phyloP scores from a whole-genome alignment of 257 asterid species.

The Jacaranda mimosifolia region DNA sequence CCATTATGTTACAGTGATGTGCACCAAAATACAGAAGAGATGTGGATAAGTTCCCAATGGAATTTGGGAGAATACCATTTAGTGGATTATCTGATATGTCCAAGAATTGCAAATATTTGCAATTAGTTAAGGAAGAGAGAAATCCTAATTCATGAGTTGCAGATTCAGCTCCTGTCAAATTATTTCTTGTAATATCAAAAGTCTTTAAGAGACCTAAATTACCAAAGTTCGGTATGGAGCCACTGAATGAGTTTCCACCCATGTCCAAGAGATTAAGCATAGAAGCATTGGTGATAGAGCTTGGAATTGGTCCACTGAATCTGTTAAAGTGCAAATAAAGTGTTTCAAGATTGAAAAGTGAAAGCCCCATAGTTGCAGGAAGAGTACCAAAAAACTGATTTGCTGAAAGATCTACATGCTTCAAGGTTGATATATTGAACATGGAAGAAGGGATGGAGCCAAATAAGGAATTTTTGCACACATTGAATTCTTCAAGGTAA shows the following conservation, averaged over 20 bases:
- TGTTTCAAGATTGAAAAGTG: neutral
- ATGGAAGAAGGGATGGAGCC: no score
- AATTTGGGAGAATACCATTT: conserved; percentile 25
- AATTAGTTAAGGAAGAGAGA: conserved; percentile 34
- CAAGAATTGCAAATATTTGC: conserved; percentile 19
- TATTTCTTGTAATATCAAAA: neutral
- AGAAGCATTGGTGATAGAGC: conserved; percentile 40
- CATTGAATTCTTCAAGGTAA: no score
- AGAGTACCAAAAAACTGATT: neutral
- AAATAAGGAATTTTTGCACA: no score
- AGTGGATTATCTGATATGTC: conserved; percentile 16
- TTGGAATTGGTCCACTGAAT: neutral
- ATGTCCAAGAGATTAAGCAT: conserved; percentile 26
- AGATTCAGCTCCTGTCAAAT: conserved; percentile 14
- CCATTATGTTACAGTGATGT: neutral
- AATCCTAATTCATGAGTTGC: conserved; percentile 16
- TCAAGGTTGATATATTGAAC: no score
- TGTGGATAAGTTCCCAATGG: conserved; percentile 30
- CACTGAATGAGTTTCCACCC: conserved; percentile 14
- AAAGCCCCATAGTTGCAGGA: neutral
- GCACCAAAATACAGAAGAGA: neutral
- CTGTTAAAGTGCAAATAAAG: neutral
- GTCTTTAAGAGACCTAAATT: conserved; percentile 13
- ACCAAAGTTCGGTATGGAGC: conserved; percentile 39
- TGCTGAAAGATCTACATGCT: neutral